Evolutionary conservation across 2,329 filamentous ascomycete genomes (phyloP).

Genomic region (Scopulariopsis brevicaulis): DNA sequence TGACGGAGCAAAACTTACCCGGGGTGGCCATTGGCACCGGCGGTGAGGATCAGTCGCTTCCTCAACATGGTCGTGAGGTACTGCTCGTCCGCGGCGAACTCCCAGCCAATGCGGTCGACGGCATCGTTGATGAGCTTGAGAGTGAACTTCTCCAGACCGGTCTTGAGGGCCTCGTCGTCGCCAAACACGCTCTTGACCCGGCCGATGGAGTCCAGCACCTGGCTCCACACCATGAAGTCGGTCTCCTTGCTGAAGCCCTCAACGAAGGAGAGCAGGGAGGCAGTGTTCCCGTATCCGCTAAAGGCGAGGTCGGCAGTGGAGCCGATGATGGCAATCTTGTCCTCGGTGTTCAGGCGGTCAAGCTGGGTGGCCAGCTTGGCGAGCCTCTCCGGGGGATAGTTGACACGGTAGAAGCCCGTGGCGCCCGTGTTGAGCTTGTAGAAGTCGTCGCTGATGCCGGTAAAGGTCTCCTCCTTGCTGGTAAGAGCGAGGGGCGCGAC

Average conservation of each 20-base stretch:
- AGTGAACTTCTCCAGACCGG: conserved; percentile 66
- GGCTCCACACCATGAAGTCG: conserved; percentile 82
- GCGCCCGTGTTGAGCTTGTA: conserved; percentile 92
- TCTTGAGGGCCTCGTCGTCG: conserved; percentile 59
- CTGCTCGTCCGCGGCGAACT: conserved; percentile 65
- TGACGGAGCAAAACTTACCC: conserved; percentile 35
- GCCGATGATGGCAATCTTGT: conserved; percentile 87
- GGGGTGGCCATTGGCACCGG: conserved; percentile 66
- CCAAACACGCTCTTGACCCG: conserved; percentile 79
- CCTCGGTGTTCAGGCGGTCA: conserved; percentile 65
- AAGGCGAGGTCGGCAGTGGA: conserved; percentile 84
- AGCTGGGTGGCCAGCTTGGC: conserved; percentile 69
- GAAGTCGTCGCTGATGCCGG: conserved; percentile 64
- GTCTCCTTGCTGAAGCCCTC: conserved; percentile 74
- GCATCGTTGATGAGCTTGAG: conserved; percentile 66
- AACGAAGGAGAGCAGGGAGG: conserved; percentile 71
- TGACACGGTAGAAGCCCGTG: conserved; percentile 82
- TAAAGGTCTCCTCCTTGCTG: conserved; percentile 65
- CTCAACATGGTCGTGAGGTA: conserved; percentile 76
- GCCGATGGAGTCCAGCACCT: conserved; percentile 66
- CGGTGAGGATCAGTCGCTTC: conserved; percentile 65
- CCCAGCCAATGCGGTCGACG: conserved; percentile 75
- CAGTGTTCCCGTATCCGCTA: conserved; percentile 72
- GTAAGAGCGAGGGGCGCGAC: conserved; percentile 59
- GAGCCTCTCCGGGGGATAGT: conserved; percentile 78